Evolutionary conservation across 2,329 filamentous ascomycete species (phyloP).

Genomic region (Ophiosphaerella korrae): DNA sequence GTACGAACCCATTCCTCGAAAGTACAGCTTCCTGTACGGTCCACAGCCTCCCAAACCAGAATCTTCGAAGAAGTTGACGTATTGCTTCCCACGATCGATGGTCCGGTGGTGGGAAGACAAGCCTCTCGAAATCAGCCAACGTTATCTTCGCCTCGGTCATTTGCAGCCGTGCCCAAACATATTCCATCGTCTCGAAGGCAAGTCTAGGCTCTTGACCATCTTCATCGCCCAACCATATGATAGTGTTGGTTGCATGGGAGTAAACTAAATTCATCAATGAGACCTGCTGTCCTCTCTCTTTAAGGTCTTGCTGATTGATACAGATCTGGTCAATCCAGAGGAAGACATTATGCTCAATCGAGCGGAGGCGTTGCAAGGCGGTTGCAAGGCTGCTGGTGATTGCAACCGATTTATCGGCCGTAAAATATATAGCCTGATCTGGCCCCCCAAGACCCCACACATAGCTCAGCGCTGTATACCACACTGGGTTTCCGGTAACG

Average conservation of each 20-base stretch:
- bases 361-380: slow-evolving; percentile 23
- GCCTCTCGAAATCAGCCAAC: slow-evolving; percentile 20
- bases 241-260: slow-evolving; percentile 28
- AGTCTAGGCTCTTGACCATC: slow-evolving; percentile 14
- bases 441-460: slow-evolving; percentile 23
- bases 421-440: slow-evolving; percentile 13
- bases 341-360: slow-evolving; percentile 18
- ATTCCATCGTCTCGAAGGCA: slow-evolving; percentile 23
- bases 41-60: slow-evolving; percentile 32
- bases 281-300: slow-evolving; percentile 33
- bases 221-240: slow-evolving; percentile 36
- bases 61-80: slow-evolving; percentile 17
- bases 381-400: slow-evolving; percentile 24
- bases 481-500: slow-evolving; percentile 10
- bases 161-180: slow-evolving; percentile 16
- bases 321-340: slow-evolving; percentile 34
- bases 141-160: slow-evolving; percentile 17
- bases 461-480: slow-evolving; percentile 33
- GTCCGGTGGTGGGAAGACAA: slow-evolving; percentile 14
- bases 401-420: slow-evolving; percentile 2
- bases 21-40: slow-evolving; percentile 31
- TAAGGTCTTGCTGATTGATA: slow-evolving; percentile 23
- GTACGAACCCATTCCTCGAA: slow-evolving; percentile 19
- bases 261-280: slow-evolving; percentile 34
- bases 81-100: slow-evolving; percentile 22